These are phyloP conservation scores for Kandelia obovata DNA, from an alignment of 345 rosid genomes.

Conservation along the genomic window DNA sequence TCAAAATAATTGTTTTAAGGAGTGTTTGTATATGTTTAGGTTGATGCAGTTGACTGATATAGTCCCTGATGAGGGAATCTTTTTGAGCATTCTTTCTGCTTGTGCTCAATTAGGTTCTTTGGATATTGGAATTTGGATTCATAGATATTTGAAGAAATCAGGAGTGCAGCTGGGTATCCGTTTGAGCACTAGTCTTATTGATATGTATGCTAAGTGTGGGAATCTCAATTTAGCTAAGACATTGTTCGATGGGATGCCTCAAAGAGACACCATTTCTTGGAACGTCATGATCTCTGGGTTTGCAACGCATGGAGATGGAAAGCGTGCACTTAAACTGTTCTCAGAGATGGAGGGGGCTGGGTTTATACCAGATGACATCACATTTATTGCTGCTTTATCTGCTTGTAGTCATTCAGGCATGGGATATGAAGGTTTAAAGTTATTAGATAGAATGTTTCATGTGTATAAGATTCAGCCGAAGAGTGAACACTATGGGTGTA, in stretches of 20 bases:
- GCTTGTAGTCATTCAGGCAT: slow-evolving; percentile 36
- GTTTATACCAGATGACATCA: slow-evolving; percentile 32
- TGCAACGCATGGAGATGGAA: slow-evolving; percentile 38
- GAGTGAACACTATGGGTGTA: slow-evolving; percentile 36
- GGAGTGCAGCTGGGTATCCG: slow-evolving; percentile 14
- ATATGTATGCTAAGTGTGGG: slow-evolving; percentile 43
- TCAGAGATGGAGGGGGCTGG: slow-evolving; percentile 30
- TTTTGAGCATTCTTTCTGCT: slow-evolving; percentile 28
- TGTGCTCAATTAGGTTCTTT: slow-evolving; percentile 38
- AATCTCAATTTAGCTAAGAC: slow-evolving; percentile 29
- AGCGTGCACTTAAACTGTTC: slow-evolving; percentile 23
- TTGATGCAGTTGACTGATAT: slow-evolving; percentile 26
- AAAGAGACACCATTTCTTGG: slow-evolving; percentile 35
- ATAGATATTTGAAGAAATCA: slow-evolving; percentile 20
- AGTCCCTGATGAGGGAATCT: slow-evolving; percentile 36
- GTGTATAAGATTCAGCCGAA: slow-evolving; percentile 27
- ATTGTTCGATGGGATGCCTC: slow-evolving; percentile 30
- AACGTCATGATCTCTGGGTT: slow-evolving; percentile 41
- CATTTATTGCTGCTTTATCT: slow-evolving; percentile 31
- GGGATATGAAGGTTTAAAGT: slow-evolving; percentile 30
- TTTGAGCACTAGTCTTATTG: slow-evolving; percentile 30
- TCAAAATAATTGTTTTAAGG: slow-evolving; percentile 42
- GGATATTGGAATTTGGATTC: slow-evolving; percentile 42
- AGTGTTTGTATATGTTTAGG: slow-evolving; percentile 41
- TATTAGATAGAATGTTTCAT: slow-evolving; percentile 26